Evolutionary conservation across 73 alveolate genomes (phyloP).

Genomic region (Chromera velia): DNA sequence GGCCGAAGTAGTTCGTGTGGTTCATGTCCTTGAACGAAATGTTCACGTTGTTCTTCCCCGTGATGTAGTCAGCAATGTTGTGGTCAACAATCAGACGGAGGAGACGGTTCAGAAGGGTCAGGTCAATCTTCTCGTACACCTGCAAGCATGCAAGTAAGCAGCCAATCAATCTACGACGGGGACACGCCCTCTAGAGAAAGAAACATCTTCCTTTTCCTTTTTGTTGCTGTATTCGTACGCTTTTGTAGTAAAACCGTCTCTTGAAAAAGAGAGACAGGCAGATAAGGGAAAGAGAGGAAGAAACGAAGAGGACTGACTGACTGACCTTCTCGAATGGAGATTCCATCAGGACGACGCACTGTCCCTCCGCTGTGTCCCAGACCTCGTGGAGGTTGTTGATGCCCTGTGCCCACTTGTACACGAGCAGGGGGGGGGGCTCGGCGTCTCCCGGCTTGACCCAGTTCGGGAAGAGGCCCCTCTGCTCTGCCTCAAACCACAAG

Average conservation of each 20-base stretch:
- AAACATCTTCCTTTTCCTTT: background rate
- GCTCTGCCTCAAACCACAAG: conserved; percentile 98
- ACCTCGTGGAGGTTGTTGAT: conserved; percentile 94
- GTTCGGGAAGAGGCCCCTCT: conserved; percentile 96
- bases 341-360: conserved; percentile 90
- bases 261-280: no score
- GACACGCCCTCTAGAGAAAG: no score
- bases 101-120: conserved; percentile 89
- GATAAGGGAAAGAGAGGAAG: no score
- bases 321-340: conserved; percentile 89
- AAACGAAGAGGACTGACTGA: no score
- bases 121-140: conserved; percentile 85
- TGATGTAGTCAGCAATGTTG: conserved; percentile 98
- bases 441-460: conserved; percentile 99
- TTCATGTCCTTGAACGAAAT: conserved; percentile 97
- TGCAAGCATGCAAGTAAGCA: no score
- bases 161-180: no score
- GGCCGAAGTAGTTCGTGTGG: conserved; percentile 96
- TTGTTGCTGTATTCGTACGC: conserved; percentile 2
- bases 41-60: conserved; percentile 95
- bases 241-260: no score
- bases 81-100: conserved; percentile 96
- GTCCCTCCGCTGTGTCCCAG: conserved; percentile 95
- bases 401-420: conserved; percentile 99
- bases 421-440: conserved; percentile 99